Evolutionary conservation across 257 asterid species (phyloP), one percentile per base, ranked within the genome.

Genomic region (Cinchona pubescens): DNA sequence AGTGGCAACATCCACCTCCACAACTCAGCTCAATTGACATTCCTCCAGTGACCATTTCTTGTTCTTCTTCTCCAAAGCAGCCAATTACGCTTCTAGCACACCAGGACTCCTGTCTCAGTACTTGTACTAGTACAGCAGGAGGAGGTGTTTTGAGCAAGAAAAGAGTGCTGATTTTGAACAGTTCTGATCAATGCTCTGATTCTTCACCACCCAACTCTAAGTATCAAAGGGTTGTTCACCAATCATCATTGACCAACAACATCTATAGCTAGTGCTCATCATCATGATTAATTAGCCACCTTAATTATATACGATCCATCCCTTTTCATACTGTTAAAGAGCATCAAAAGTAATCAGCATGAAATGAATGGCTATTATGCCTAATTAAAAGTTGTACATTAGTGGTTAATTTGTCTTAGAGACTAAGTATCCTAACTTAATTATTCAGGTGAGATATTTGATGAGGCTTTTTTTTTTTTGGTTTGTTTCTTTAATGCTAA

Each of bases 1-100:
- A 86, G 81, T 92, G 98, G 98, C 99, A 91, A 76, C 96, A 89
- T 67, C 99, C 99, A 25, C 99, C 99, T 0, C 99, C 99, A 5
- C 92, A 90, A 49, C 96, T 95, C 56, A 92, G 83, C 87, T 82
- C 99, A 58, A 71, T 82, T 2, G 97, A 94, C 82, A 94, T 94
- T 48, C 99, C 99, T 32, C 97, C 92, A 27, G 98, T 94, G 78
- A 85, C 96, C 13, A 83, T 91, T 66, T 77, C 87, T 65, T 78
- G n/a, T n/a, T n/a, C n/a, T 66, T 77, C 87, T 16, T 83, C 97
- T 10, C 84, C 90, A 3, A 73, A 67, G 30, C 76, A 67, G 30
- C 76, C 87, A 3, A 75, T n/a, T n/a, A n/a, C 68, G 55, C 75
- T 82, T 11, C 72, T 76, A n/a, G n/a, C n/a, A 65, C 84, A 62